Evolutionary conservation across 495 filamentous ascomycete species (phyloP).

Genomic region (Lophiostoma macrostomum): DNA sequence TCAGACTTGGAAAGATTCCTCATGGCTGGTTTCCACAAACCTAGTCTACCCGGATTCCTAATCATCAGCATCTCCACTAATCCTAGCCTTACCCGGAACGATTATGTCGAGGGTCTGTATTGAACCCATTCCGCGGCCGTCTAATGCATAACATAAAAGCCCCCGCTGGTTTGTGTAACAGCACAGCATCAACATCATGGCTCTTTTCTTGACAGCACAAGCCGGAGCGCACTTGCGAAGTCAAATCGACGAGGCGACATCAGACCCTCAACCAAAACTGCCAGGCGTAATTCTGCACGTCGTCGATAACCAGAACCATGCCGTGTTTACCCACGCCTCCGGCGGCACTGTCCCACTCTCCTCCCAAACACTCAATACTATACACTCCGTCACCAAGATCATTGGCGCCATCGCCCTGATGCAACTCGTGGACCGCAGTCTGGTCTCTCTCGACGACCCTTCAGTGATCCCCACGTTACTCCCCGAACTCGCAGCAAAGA

Average conservation of each 20-base stretch:
- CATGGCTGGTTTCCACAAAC: too few species aligned
- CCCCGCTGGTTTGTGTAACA: too few species aligned
- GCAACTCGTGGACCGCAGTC: conserved; percentile 15
- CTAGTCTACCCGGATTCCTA: too few species aligned
- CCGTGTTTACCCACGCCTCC: conserved; percentile 17
- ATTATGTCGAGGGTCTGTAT: too few species aligned
- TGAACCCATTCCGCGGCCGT: too few species aligned
- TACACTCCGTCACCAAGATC: conserved; percentile 21
- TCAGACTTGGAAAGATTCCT: too few species aligned
- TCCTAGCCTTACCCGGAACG: too few species aligned
- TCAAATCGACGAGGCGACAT: conserved; percentile 11
- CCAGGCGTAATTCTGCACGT: conserved; percentile 21
- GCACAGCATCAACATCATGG: too few species aligned
- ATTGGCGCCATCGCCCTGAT: conserved; percentile 20
- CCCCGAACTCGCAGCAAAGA: conserved; percentile 12
- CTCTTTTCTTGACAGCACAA: background rate
- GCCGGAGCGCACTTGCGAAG: background rate
- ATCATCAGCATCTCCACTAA: too few species aligned
- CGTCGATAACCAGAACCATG: conserved; percentile 2
- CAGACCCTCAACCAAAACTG: background rate
- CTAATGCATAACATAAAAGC: too few species aligned
- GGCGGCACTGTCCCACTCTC: background rate
- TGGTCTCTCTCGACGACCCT: conserved; percentile 10
- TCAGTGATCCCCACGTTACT: conserved; percentile 2
- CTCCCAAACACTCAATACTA: background rate